Conservation (phyloP, 2,329 filamentous ascomycete genomes). For the Albophoma yamanashiensis region DNA sequence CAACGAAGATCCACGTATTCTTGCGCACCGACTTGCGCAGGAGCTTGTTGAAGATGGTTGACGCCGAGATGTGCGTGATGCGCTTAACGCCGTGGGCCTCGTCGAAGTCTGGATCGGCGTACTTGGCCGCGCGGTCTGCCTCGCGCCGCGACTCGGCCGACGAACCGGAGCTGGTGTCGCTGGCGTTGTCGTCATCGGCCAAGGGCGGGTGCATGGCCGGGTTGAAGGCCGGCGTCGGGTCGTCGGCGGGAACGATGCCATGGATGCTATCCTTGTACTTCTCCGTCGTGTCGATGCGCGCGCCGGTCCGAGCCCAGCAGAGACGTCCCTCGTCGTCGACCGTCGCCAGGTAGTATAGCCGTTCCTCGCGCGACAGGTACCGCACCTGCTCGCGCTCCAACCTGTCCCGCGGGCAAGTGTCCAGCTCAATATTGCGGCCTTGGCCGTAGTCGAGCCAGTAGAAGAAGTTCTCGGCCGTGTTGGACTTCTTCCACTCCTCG, state of each 20-base stretch:
- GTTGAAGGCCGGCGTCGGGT: slow-evolving; percentile 45
- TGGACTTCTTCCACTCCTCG: slow-evolving; percentile 65
- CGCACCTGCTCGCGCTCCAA: slow-evolving; percentile 72
- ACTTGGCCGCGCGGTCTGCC: slow-evolving; percentile 51
- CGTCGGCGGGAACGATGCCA: slow-evolving; percentile 55
- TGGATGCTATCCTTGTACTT: slow-evolving; percentile 71
- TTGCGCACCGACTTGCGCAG: slow-evolving; percentile 70
- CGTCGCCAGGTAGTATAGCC: slow-evolving; percentile 68
- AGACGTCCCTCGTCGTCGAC: slow-evolving; percentile 65
- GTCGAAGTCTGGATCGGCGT: slow-evolving; percentile 53
- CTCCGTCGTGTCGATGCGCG: slow-evolving; percentile 64
- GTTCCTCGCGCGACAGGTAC: slow-evolving; percentile 74
- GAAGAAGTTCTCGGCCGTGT: slow-evolving; percentile 82
- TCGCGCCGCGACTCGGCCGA: slow-evolving; percentile 38
- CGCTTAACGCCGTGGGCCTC: slow-evolving; percentile 44
- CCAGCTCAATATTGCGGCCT: slow-evolving; percentile 58
- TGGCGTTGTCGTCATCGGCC: slow-evolving; percentile 5
- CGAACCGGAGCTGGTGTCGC: slow-evolving; percentile 21
- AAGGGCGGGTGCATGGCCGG: slow-evolving; percentile 9
- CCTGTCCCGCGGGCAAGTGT: slow-evolving; percentile 60
- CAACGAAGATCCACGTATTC: slow-evolving; percentile 90
- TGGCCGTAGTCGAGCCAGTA: slow-evolving; percentile 84
- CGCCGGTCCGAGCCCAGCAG: slow-evolving; percentile 79
- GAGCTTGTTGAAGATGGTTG: slow-evolving; percentile 67
- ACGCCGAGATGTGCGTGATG: slow-evolving; percentile 54